These are phyloP conservation scores for Beauveria pseudobassiana DNA, from an alignment of 2,329 filamentous ascomycete species.

Conservation along the genomic window DNA sequence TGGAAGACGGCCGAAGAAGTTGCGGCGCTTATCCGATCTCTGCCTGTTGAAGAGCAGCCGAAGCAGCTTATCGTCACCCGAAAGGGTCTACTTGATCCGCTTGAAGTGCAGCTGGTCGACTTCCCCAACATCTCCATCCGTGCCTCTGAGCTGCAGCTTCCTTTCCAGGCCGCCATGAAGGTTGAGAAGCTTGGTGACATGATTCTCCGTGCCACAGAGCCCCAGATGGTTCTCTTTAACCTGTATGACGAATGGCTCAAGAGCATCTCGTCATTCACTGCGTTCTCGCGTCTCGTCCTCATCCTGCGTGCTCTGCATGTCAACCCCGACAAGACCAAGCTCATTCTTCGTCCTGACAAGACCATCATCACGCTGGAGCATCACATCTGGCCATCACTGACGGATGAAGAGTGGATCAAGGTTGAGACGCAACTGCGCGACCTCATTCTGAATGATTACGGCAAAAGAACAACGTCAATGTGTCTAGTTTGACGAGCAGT, in stretches of 20 bases:
- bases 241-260: slow-evolving; percentile 98
- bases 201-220: slow-evolving; percentile 94
- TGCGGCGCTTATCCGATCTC: slow-evolving; percentile 85
- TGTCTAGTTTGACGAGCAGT: slow-evolving; percentile 88
- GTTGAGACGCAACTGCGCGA: slow-evolving; percentile 95
- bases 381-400: slow-evolving; percentile 93
- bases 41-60: slow-evolving; percentile 95
- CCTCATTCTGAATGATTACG: slow-evolving; percentile 95
- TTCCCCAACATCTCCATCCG: slow-evolving; percentile 99
- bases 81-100: slow-evolving; percentile 91
- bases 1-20: slow-evolving; percentile 99
- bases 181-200: slow-evolving; percentile 98
- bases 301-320: slow-evolving; percentile 94
- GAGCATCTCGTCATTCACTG: slow-evolving; percentile 96
- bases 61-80: slow-evolving; percentile 98
- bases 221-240: slow-evolving; percentile 99
- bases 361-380: slow-evolving; percentile 97
- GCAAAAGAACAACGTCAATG: slow-evolving; percentile 99
- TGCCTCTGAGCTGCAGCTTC: slow-evolving; percentile 90
- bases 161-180: slow-evolving; percentile 99
- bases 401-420: slow-evolving; percentile 98
- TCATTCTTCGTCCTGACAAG: slow-evolving; percentile 91
- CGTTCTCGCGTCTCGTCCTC: slow-evolving; percentile 89
- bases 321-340: slow-evolving; percentile 97
- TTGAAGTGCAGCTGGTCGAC: slow-evolving; percentile 94